These are phyloP conservation scores for Cucumis cinereus DNA, from an alignment of 306 rosid genomes.

Conservation along the genomic window DNA sequence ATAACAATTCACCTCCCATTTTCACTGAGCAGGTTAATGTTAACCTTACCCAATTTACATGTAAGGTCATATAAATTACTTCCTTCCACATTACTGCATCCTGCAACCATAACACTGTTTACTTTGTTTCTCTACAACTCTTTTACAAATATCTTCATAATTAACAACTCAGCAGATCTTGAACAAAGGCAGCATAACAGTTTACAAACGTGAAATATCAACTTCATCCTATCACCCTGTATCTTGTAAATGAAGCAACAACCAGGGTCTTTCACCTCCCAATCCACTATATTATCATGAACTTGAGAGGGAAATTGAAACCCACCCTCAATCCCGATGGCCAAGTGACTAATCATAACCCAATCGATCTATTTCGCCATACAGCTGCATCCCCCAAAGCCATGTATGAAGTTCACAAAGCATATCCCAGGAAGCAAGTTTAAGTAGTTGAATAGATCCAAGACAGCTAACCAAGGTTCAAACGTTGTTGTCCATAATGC, in stretches of 20 bases:
- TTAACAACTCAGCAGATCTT: not conserved
- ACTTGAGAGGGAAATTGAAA: not conserved
- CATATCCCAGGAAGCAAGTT: slow-evolving; percentile 24
- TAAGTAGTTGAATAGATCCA: slow-evolving; percentile 28
- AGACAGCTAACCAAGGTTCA: slow-evolving; percentile 27
- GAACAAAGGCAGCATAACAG: not conserved
- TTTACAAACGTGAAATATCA: not conserved
- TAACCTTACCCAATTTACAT: not conserved
- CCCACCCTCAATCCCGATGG: not conserved
- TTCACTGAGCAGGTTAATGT: not conserved
- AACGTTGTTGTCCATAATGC: slow-evolving; percentile 19
- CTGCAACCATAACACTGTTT: not conserved
- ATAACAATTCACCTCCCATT: not conserved
- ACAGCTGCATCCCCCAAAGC: not conserved
- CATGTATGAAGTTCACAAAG: slow-evolving; percentile 20
- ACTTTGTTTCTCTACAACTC: not conserved
- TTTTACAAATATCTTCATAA: not conserved
- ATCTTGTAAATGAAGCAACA: not conserved
- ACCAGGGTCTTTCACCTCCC: not conserved
- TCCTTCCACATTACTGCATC: not conserved
- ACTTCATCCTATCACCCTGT: not conserved
- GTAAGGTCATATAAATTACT: not conserved
- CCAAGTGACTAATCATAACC: not conserved
- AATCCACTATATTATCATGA: not conserved
- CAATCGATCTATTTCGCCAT: not conserved